A percentile compares a stretch with the other conserved stretches of the same genome.
phyloP scores from a whole-genome alignment of 2,329 filamentous ascomycete species.

The Ambrosiella cleistominuta region DNA sequence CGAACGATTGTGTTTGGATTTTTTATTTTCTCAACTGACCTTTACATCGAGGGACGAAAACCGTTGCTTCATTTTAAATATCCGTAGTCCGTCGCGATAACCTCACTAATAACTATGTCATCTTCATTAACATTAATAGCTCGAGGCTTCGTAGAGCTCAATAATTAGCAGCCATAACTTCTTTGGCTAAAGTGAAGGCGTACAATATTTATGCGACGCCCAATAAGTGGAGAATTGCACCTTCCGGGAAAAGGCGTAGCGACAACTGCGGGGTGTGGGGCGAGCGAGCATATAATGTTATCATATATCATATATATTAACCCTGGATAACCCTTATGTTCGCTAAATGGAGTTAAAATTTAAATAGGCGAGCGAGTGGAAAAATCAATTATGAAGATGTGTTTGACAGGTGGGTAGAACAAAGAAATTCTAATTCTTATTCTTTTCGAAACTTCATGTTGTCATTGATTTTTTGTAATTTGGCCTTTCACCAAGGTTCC shows the following conservation, averaged over 20 bases:
- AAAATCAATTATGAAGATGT: background rate
- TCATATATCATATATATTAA: background rate
- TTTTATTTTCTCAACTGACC: conserved; percentile 22
- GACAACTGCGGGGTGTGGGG: background rate
- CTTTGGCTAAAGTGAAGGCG: no score
- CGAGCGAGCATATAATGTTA: background rate
- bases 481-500: background rate
- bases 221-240: background rate
- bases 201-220: background rate
- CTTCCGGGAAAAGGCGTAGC: background rate
- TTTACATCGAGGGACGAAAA: conserved; percentile 68
- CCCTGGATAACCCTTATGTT: background rate
- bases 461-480: background rate
- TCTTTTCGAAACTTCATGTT: background rate
- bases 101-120: background rate
- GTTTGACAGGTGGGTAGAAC: no score
- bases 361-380: background rate
- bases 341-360: background rate
- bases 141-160: background rate
- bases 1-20: no score
- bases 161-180: background rate
- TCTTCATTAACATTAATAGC: no score
- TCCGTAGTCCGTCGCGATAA: background rate
- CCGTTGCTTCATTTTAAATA: conserved; percentile 51
- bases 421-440: background rate